Base-by-base conservation (phyloP, 306 rosid genomes). In the Dryas octopetala region DNA sequence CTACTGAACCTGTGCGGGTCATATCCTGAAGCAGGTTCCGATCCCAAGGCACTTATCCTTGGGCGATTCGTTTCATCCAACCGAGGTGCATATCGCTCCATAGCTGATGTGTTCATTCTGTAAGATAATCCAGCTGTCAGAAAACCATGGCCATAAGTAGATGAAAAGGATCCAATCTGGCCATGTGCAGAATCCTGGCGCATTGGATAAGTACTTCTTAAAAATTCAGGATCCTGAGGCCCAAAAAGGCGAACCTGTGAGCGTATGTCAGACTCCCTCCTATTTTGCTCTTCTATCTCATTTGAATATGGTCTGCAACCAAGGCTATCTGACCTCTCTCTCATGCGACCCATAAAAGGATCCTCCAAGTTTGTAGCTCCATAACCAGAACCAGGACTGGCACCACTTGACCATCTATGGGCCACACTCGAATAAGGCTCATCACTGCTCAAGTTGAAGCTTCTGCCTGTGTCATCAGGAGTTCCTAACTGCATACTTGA, bases 41-140 rank as follows among this genome's bases (percentile, higher is more conserved):
- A 50, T 6, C 86, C 83, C 17, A 83, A 48, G 78, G 79, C 64
- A 44, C 78, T 79, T 67, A 73, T 62, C 71, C 88, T 73, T 6
- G 19, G 15, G 75, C 76, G 81, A 86, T 87, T 92, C 48, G 83
- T 38, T 70, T 86, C 91, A 66, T 93, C 91, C 17, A 90, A 40
- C 62, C 86, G 88, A 54, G 96, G 91, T 5, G 82, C 86, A 77
- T 90, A 90, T 53, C 87, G 90, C 49, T 84, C 86, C 86, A 81
- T 89, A 43, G 88, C 79, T 11, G 97, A 84, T 9, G 77, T 74
- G 68, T 59, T 76, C 65, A 19, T 89, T 70, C 71, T 50, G 80
- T 79, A 86, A 59, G 88, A 64, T 13, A 80, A 44, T 60, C 79
- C 82, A 4, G 81, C 26, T 10, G 41, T 54, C 0, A 4, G 49